Conservation (phyloP, 2,329 filamentous ascomycete genomes). For the Salinomyces thailandicus region DNA sequence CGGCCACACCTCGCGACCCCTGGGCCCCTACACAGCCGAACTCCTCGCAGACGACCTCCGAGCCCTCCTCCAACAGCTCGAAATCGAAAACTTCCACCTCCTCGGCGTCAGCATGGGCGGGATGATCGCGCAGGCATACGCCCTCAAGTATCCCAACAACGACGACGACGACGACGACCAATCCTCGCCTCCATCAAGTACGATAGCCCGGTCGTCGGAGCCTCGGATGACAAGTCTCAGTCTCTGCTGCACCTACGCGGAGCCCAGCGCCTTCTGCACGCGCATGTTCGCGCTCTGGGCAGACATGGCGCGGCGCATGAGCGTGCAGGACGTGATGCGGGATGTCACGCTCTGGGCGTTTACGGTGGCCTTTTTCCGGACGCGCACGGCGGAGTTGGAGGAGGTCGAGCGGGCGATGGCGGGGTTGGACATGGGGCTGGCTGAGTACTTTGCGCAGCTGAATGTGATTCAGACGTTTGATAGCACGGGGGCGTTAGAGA, state of each 20-base stretch:
- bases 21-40: conserved; percentile 13
- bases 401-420: conserved; percentile 14
- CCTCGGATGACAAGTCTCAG: conserved; percentile 8
- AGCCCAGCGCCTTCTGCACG: conserved; percentile 13
- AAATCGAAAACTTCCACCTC: conserved; percentile 11
- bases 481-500: conserved; percentile 7
- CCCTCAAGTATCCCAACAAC: conserved; percentile 13
- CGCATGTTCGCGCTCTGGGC: conserved; percentile 16
- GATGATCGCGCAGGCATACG: conserved; percentile 17
- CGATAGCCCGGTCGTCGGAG: no score
- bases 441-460: conserved; percentile 15
- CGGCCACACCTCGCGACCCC: conserved; percentile 10
- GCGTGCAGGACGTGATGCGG: conserved; percentile 15
- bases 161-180: no score
- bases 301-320: conserved; percentile 14
- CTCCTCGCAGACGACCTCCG: conserved; percentile 14
- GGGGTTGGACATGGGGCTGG: conserved; percentile 12
- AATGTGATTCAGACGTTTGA: conserved; percentile 19
- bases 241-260: conserved; percentile 16
- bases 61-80: conserved; percentile 8
- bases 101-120: conserved; percentile 19
- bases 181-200: background rate
- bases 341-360: conserved; percentile 20
- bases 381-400: conserved; percentile 7
- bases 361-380: conserved; percentile 15